phyloP scores from a whole-genome alignment of 495 filamentous ascomycete genomes.

The Parathielavia hyrcaniae region DNA sequence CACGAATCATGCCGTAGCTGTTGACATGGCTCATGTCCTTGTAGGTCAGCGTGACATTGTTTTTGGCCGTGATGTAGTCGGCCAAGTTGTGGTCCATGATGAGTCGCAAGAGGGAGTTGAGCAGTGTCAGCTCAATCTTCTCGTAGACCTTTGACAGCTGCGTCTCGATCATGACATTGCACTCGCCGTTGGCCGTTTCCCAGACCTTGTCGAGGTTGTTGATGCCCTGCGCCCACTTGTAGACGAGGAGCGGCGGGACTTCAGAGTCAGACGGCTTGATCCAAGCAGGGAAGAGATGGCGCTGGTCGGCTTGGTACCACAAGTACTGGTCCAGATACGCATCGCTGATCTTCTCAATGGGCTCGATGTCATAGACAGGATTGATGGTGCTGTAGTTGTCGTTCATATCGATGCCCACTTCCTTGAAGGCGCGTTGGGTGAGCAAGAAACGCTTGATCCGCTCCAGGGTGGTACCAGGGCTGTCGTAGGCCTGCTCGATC shows the following conservation, averaged over 20 bases:
- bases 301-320: slow-evolving; percentile 98
- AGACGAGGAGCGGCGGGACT: slow-evolving; percentile 91
- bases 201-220: slow-evolving; percentile 98
- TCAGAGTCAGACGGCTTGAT: slow-evolving; percentile 99
- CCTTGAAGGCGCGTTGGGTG: slow-evolving; percentile 97
- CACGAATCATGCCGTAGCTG: slow-evolving; percentile 96
- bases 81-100: slow-evolving; percentile 99
- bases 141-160: slow-evolving; percentile 98
- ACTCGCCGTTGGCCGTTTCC: slow-evolving; percentile 92
- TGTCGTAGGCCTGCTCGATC: slow-evolving; percentile 98
- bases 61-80: slow-evolving; percentile 99
- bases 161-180: slow-evolving; percentile 98
- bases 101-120: slow-evolving; percentile 85
- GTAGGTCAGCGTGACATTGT: slow-evolving; percentile 98
- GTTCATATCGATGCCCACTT: slow-evolving; percentile 99
- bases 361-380: slow-evolving; percentile 97
- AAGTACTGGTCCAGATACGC: slow-evolving; percentile 98
- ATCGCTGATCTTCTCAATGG: slow-evolving; percentile 99
- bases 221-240: slow-evolving; percentile 99
- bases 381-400: slow-evolving; percentile 99
- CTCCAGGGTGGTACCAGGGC: slow-evolving; percentile 90
- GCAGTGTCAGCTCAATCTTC: slow-evolving; percentile 94
- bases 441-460: slow-evolving; percentile 97
- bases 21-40: slow-evolving; percentile 99
- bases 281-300: slow-evolving; percentile 96